Evolutionary conservation across 2,329 filamentous ascomycete species (phyloP).

Genomic region (Rhinocladiella similis): DNA sequence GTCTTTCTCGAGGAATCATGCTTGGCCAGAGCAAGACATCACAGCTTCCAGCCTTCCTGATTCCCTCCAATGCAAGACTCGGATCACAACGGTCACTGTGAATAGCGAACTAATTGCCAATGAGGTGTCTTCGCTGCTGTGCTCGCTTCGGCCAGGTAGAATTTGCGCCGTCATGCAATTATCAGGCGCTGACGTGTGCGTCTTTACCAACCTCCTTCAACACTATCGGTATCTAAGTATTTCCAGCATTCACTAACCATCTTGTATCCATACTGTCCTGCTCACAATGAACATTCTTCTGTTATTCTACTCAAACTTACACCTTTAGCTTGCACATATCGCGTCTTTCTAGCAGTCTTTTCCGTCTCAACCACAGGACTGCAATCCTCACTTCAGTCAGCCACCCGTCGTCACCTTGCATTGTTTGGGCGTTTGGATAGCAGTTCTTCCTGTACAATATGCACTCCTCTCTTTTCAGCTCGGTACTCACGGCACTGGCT

Average conservation of each 20-base stretch:
- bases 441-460: conserved; percentile 18
- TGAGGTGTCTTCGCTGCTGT: background rate
- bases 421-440: conserved; percentile 22
- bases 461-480: conserved; percentile 9
- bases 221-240: background rate
- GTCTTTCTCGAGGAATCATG: background rate
- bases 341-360: too few species aligned
- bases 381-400: conserved; percentile 7
- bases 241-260: background rate
- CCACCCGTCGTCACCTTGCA: conserved; percentile 13
- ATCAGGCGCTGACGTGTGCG: conserved; percentile 13
- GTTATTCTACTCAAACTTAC: background rate
- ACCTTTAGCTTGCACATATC: background rate
- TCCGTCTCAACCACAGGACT: background rate
- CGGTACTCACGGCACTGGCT: conserved; percentile 17
- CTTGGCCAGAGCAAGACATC: background rate
- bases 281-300: background rate
- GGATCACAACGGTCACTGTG: conserved; percentile 7
- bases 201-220: conserved; percentile 15
- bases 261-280: background rate
- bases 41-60: conserved; percentile 16
- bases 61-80: conserved; percentile 16
- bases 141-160: too few species aligned
- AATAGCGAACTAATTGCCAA: conserved; percentile 4
- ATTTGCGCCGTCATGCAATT: conserved; percentile 1